A percentile compares a stretch with the other conserved stretches of the same genome.
These are phyloP conservation scores for Ganoderma boninense DNA, from an alignment of 1,284 basidiomycete species.

Conservation along the genomic window DNA sequence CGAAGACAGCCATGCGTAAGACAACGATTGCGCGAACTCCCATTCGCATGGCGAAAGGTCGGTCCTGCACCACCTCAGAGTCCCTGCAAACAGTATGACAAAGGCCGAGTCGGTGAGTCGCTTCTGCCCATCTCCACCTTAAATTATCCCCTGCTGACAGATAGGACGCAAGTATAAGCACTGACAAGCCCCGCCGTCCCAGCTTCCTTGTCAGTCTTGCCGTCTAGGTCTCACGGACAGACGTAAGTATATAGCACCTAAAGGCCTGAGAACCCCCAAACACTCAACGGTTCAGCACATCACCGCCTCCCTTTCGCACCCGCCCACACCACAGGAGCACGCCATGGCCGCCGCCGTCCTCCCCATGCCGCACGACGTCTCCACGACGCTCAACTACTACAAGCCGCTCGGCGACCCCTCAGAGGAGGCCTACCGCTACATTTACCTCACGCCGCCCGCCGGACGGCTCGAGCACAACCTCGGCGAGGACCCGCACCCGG, in stretches of 20 bases:
- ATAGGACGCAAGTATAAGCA: neutral
- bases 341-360: conserved; percentile 15
- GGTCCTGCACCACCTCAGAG: neutral
- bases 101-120: neutral
- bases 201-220: neutral
- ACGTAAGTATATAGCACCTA: neutral
- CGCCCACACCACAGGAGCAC: neutral
- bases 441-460: conserved; percentile 34
- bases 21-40: conserved; percentile 23
- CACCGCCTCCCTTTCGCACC: neutral
- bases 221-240: neutral
- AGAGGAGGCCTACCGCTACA: conserved; percentile 38
- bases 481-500: conserved; percentile 36
- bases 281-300: neutral
- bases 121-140: neutral
- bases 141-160: neutral
- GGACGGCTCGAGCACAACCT: conserved; percentile 37
- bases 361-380: conserved; percentile 34
- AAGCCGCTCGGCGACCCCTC: conserved; percentile 27
- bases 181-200: conserved; percentile 3
- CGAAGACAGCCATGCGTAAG: neutral
- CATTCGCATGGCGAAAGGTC: conserved; percentile 15
- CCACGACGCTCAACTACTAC: conserved; percentile 39
- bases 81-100: neutral
- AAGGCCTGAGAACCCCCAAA: neutral